A percentile compares a stretch with the other conserved stretches of the same genome.
Conservation (phyloP, 176 grass and related monocot genomes). For the Pharus latifolius region DNA sequence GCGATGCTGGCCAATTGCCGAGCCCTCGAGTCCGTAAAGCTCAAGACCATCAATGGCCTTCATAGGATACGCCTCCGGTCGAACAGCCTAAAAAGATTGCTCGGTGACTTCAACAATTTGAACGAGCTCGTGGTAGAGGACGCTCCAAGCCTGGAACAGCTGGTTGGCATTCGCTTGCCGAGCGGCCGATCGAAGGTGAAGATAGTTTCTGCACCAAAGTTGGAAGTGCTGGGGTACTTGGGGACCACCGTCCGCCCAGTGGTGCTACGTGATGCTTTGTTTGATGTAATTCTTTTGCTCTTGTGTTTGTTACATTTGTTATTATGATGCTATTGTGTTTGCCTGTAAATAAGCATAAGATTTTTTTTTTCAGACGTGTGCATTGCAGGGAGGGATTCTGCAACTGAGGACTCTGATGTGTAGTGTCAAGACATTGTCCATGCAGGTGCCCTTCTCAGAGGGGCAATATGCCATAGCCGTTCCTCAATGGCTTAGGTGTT, state of each 20-base stretch:
- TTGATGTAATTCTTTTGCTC: constrained; percentile 15
- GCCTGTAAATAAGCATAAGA: too few relatives aligned
- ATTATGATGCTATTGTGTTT: background rate
- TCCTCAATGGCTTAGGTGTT: constrained; percentile 27
- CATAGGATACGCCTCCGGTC: constrained; percentile 16
- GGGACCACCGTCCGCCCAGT: constrained; percentile 25
- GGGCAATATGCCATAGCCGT: constrained; percentile 15
- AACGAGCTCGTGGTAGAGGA: constrained; percentile 31
- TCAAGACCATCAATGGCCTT: constrained; percentile 13
- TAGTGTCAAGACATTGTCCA: constrained; percentile 28
- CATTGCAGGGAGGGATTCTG: constrained; percentile 28
- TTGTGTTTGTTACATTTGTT: background rate
- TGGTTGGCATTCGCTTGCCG: constrained; percentile 22
- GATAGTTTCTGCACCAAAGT: constrained; percentile 22
- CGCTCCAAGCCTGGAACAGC: constrained; percentile 25
- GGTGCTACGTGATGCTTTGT: constrained; percentile 15
- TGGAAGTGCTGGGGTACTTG: constrained; percentile 29
- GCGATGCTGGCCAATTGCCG: constrained; percentile 2
- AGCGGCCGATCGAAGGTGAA: background rate
- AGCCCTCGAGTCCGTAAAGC: constrained; percentile 22
- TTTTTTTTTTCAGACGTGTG: too few relatives aligned
- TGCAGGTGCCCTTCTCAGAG: constrained; percentile 27
- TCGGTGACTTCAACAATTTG: constrained; percentile 16
- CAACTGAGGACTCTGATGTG: constrained; percentile 15
- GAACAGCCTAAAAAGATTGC: constrained; percentile 14